Evolutionary conservation across 768 basidiomycete species (phyloP), one percentile per base, ranked within the genome.

Genomic region (Suillus subaureus): DNA sequence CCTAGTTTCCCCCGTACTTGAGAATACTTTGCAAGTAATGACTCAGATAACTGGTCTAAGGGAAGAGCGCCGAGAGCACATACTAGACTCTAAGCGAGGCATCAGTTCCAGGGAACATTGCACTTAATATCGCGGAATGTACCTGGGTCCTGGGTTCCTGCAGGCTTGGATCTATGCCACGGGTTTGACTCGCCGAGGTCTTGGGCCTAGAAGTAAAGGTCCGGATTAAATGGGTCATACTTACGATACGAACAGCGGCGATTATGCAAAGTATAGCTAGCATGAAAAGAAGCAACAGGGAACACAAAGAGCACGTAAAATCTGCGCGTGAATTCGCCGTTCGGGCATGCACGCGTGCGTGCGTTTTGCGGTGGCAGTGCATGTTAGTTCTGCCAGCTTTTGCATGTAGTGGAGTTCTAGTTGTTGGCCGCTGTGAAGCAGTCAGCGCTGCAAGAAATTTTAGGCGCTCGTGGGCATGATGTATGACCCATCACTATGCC

Each of bases 111-210:
- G 28, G 16, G 7, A 31, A 4, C 3, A 26, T 16, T 52, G 15
- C 28, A 26, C 23, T 49, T 49, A 18, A 52, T 28, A 28, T 54
- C 11, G 9, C 9, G 31, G 28, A 11, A 33, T 54, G 54, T 55
- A 55, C 54, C 54, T 55, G 52, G 52, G 26, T 52, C 52, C 52
- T 55, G 31, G 11, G 31, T 52, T 55, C 54, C 54, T 55, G 31
- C 31, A 55, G 54, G 54, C 9, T 12, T 55, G 21, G 3, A 21
- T 12, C 13, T 3, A n/a, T 18, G 31, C 31, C 54, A 54, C 52
- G 31, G 52, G 28, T 18, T 28, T 8, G 8, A 52, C 26, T 52
- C 8, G 16, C 16, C 13, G 6, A 40, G 39, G 4, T 40, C 12
- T 40, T n/a, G n/a, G n/a, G n/a, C n/a, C n/a, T n/a, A n/a, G n/a